These are phyloP conservation scores for Rhododendron mucronatum DNA, from an alignment of 148 eudicot species.

Conservation along the genomic window DNA sequence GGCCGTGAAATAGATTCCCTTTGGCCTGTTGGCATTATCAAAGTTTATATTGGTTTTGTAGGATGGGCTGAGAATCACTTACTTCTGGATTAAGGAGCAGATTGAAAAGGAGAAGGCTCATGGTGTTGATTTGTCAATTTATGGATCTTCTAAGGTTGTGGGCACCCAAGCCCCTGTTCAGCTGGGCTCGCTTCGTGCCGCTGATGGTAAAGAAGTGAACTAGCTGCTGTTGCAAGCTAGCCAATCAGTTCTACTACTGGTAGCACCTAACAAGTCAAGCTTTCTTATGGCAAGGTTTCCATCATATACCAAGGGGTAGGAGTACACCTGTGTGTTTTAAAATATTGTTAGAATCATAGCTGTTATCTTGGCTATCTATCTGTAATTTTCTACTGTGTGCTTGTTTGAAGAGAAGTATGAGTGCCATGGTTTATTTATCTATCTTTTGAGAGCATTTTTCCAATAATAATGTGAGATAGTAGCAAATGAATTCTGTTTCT, in stretches of 20 bases:
- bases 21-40: not conserved
- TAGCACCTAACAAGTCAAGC: not conserved
- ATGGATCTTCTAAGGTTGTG: constrained; percentile 93
- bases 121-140: constrained; percentile 59
- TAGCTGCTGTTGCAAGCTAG: not conserved
- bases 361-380: not conserved
- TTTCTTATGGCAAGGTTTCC: not conserved
- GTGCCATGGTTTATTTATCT: not conserved
- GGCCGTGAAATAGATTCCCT: not conserved
- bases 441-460: not conserved
- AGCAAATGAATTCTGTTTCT: not conserved
- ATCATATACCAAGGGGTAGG: not conserved
- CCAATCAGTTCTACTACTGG: not conserved
- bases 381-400: not conserved
- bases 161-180: constrained; percentile 92
- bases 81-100: constrained; percentile 94
- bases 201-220: constrained; percentile 85
- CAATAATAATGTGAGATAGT: not conserved
- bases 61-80: constrained; percentile 95
- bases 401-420: not conserved
- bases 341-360: not conserved
- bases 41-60: constrained; percentile 10
- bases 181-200: constrained; percentile 91
- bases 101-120: constrained; percentile 78
- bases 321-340: not conserved